These are phyloP conservation scores for Lotus japonicus DNA, from an alignment of 306 rosid genomes.

Conservation along the genomic window DNA sequence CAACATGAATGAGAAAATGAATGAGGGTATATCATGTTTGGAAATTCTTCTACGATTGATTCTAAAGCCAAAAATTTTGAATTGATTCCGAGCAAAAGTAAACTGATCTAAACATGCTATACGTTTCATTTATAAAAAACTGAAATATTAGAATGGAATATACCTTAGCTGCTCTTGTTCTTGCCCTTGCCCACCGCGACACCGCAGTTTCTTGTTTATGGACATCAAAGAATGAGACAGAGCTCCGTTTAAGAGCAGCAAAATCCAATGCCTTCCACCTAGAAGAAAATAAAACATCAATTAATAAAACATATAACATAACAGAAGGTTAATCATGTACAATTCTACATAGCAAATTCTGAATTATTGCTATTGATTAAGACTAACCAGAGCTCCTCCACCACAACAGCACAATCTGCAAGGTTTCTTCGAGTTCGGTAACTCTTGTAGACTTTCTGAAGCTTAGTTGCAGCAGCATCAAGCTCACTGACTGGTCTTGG, in stretches of 20 bases:
- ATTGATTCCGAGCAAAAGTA: no score
- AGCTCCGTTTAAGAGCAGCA: conserved; percentile 66
- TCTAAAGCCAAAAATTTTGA: no score
- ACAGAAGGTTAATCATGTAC: background rate
- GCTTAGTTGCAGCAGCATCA: conserved; percentile 77
- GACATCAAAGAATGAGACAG: conserved; percentile 63
- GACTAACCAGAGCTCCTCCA: conserved; percentile 90
- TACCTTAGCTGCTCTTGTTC: conserved; percentile 89
- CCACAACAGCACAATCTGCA: conserved; percentile 96
- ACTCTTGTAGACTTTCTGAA: conserved; percentile 90
- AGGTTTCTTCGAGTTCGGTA: conserved; percentile 85
- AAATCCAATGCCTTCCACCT: conserved; percentile 94
- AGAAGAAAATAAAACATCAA: background rate
- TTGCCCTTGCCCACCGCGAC: conserved; percentile 92
- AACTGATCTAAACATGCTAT: no score
- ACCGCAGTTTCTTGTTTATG: conserved; percentile 72
- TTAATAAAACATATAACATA: background rate
- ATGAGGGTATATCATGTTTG: background rate
- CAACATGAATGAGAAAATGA: background rate
- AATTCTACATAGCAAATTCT: background rate
- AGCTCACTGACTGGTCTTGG: conserved; percentile 78
- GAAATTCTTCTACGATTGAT: no score
- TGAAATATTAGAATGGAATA: background rate
- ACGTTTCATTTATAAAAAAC: background rate
- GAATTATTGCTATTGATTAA: background rate